Evolutionary conservation across 352 stramenopile species (phyloP), one percentile per base, ranked within the genome.

Genomic region (Bremia lactucae): DNA sequence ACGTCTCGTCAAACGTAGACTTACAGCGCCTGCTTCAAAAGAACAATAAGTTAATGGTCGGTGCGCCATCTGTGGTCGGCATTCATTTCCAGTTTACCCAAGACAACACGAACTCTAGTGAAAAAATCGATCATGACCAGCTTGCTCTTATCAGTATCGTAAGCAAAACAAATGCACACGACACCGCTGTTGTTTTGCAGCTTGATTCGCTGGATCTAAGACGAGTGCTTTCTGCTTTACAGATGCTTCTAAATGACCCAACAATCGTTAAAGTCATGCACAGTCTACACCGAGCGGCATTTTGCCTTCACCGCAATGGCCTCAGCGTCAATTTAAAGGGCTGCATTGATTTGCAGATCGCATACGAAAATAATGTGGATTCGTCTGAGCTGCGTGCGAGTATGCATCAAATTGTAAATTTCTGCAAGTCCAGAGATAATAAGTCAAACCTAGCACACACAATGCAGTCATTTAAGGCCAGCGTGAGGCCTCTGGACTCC

Each of bases 331-430:
- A 31, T 9, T 31, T 31, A 31, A 31, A 13, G 20, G 20, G 11
- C 14, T 36, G 29, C 29, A n/a, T 65, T 2, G 60, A 70, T 23
- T 22, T 70, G 48, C 55, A 70, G 31, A 18, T 70, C 3, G 20
- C 51, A 15, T 58, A 60, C 35, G 55, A 70, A 39, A 42, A 39
- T 29, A 7, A 31, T 7, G 36, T 34, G 36, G 15, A 34, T 43
- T 8, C 22, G 13, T 18, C 20, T 2, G 22, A 15, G 4, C 14
- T 52, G 14, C 20, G 46, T 11, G 52, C 47, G 19, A 22, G 46
- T 44, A 31, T 60, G 8, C 29, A 59, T 26, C 40, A 54, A 25
- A 49, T 67, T 26, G 29, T 31, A 19, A 31, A 28, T 2, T 8
- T n/a, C 22, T 51, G 20, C 34, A n/a, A n/a, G n/a, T 55, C 16